phyloP scores from a whole-genome alignment of 2,329 filamentous ascomycete species.

The Tothia fuscella region DNA sequence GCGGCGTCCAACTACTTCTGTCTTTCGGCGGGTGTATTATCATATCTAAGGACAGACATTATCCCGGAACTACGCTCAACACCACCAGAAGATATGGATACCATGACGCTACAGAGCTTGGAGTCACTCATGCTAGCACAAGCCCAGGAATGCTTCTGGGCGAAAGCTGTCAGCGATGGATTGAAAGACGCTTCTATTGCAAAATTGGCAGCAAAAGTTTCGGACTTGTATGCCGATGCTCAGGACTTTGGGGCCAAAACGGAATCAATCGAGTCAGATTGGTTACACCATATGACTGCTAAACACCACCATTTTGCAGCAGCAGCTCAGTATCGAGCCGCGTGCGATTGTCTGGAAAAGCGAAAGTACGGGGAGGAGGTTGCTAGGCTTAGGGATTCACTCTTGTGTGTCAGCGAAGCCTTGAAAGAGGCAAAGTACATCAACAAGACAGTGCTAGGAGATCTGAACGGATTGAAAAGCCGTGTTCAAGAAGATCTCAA shows the following conservation, averaged over 20 bases:
- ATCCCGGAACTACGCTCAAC: conserved; percentile 72
- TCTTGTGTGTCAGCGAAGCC: conserved; percentile 73
- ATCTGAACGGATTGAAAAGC: conserved; percentile 71
- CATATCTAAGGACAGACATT: conserved; percentile 62
- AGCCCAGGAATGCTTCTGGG: conserved; percentile 96
- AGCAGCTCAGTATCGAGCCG: conserved; percentile 84
- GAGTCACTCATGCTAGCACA: conserved; percentile 79
- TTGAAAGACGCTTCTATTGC: conserved; percentile 89
- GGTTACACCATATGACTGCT: conserved; percentile 95
- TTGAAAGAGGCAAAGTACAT: conserved; percentile 75
- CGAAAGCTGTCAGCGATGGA: conserved; percentile 87
- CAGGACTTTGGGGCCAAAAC: conserved; percentile 81
- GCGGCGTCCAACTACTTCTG: conserved; percentile 83
- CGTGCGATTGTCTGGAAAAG: conserved; percentile 86
- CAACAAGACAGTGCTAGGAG: conserved; percentile 67
- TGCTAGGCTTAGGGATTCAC: conserved; percentile 68
- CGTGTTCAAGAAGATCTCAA: conserved; percentile 80
- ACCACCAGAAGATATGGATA: conserved; percentile 93
- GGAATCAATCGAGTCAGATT: conserved; percentile 78
- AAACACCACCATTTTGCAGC: conserved; percentile 97
- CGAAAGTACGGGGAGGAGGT: conserved; percentile 92
- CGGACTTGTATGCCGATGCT: conserved; percentile 76
- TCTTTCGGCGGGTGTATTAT: conserved; percentile 71
- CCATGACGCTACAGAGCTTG: conserved; percentile 70
- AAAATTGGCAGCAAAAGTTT: conserved; percentile 80